These are phyloP conservation scores for Calonectria hongkongensis DNA, from an alignment of 2,329 filamentous ascomycete species.

Conservation along the genomic window DNA sequence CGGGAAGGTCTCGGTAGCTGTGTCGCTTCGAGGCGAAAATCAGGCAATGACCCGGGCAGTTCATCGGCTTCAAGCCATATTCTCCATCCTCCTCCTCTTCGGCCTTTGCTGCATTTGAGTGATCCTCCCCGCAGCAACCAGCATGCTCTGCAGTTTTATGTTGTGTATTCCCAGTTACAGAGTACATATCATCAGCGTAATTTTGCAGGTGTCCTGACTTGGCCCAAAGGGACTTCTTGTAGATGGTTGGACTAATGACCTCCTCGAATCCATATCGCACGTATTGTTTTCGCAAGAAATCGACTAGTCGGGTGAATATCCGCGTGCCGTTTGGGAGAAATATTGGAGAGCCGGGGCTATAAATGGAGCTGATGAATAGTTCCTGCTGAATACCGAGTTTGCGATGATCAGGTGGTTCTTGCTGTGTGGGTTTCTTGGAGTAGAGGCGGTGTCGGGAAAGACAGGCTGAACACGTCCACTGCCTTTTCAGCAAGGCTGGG, in stretches of 20 bases:
- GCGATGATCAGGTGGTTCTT: constrained; percentile 73
- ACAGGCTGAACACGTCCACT: constrained; percentile 59
- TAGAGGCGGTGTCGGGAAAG: constrained; percentile 56
- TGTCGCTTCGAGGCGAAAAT: constrained; percentile 84
- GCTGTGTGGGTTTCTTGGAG: constrained; percentile 55
- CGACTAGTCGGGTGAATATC: constrained; percentile 88
- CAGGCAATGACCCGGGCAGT: constrained; percentile 91
- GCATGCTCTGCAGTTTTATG: constrained; percentile 35
- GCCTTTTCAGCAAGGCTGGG: constrained; percentile 43
- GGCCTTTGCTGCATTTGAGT: constrained; percentile 46
- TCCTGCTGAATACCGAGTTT: constrained; percentile 79
- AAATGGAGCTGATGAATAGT: constrained; percentile 85
- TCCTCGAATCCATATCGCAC: constrained; percentile 90
- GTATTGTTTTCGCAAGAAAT: constrained; percentile 90
- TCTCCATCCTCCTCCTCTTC: constrained; percentile 79
- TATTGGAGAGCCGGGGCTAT: constrained; percentile 90
- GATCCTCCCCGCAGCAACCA: constrained; percentile 59
- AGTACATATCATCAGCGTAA: constrained; percentile 95
- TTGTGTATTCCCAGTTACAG: constrained; percentile 76
- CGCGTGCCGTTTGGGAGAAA: constrained; percentile 88
- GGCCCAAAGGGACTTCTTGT: constrained; percentile 91
- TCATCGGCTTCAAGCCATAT: constrained; percentile 94
- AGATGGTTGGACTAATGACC: constrained; percentile 92
- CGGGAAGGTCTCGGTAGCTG: constrained; percentile 87
- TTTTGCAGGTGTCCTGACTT: constrained; percentile 92